These are phyloP conservation scores for Talaromyces sp. DNA, from an alignment of 2,329 filamentous ascomycete species.

Conservation along the genomic window DNA sequence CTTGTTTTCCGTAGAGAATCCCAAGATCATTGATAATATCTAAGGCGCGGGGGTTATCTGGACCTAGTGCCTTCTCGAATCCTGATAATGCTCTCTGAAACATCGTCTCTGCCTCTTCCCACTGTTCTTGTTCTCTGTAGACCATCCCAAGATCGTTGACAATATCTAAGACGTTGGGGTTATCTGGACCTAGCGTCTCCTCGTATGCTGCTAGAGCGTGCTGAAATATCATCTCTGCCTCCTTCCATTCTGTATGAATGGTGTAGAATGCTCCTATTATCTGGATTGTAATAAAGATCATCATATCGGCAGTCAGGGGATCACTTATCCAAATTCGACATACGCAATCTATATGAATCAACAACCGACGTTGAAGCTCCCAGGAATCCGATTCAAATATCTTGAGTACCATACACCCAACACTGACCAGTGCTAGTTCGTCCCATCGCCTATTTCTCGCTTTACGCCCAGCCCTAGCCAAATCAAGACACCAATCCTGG, in stretches of 20 bases:
- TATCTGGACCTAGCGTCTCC: conserved; percentile 2
- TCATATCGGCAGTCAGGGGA: not conserved
- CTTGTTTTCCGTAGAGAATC: too few species aligned
- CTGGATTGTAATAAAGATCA: not conserved
- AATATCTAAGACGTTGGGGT: not conserved
- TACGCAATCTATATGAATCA: conserved; percentile 7
- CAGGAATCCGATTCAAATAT: conserved; percentile 3
- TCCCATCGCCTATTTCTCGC: conserved; percentile 13
- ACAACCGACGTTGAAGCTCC: not conserved
- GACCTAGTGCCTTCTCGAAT: conserved; percentile 25
- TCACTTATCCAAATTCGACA: not conserved
- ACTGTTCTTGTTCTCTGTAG: not conserved
- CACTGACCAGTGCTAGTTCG: conserved; percentile 22
- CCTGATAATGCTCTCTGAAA: conserved; percentile 8
- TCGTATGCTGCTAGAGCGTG: not conserved
- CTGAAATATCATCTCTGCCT: not conserved
- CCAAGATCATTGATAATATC: conserved; percentile 26
- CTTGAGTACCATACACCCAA: conserved; percentile 22
- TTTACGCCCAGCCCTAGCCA: conserved; percentile 12
- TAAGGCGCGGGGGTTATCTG: conserved; percentile 27
- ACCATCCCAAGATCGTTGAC: not conserved
- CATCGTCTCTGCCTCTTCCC: not conserved
- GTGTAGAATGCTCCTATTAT: conserved; percentile 23
- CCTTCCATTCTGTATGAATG: not conserved
- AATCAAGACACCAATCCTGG: conserved; percentile 26